A percentile compares a stretch with the other conserved stretches of the same genome.
Evolutionary conservation across 2,329 filamentous ascomycete species (phyloP).

Genomic region (Xylariaceae sp.): DNA sequence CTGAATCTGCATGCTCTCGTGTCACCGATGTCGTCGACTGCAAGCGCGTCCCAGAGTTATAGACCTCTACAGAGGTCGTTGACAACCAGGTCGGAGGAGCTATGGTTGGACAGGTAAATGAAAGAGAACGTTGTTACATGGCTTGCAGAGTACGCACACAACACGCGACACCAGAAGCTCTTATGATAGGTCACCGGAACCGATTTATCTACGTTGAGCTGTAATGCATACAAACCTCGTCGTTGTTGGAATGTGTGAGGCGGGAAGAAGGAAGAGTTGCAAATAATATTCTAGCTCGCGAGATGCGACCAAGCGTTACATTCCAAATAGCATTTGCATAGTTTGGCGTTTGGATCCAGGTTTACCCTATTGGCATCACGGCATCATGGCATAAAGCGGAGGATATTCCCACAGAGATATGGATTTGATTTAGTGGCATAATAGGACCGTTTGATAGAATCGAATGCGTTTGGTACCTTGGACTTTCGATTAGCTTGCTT

Average conservation of each 20-base stretch:
- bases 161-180: not conserved
- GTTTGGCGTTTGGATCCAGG: conserved; percentile 12
- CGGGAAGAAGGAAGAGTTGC: not conserved
- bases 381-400: conserved; percentile 6
- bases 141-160: not conserved
- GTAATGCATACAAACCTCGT: not conserved
- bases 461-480: not conserved
- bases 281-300: not conserved
- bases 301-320: not conserved
- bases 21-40: conserved; percentile 43
- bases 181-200: no score
- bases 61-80: conserved; percentile 38
- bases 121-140: not conserved
- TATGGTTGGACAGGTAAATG: conserved; percentile 36
- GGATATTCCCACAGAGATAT: conserved; percentile 24
- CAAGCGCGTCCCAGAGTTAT: conserved; percentile 27
- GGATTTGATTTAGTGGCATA: conserved; percentile 9
- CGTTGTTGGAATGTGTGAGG: not conserved
- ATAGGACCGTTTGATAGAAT: conserved; percentile 1
- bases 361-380: not conserved
- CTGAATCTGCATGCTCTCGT: conserved; percentile 33
- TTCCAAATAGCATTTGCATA: conserved; percentile 15
- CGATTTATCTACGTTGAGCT: no score
- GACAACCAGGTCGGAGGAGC: conserved; percentile 48
- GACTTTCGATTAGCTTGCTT: not conserved